A percentile compares a stretch with the other conserved stretches of the same genome.
phyloP scores from a whole-genome alignment of 2,329 filamentous ascomycete genomes.

The Berkeleyomyces rouxiae region DNA sequence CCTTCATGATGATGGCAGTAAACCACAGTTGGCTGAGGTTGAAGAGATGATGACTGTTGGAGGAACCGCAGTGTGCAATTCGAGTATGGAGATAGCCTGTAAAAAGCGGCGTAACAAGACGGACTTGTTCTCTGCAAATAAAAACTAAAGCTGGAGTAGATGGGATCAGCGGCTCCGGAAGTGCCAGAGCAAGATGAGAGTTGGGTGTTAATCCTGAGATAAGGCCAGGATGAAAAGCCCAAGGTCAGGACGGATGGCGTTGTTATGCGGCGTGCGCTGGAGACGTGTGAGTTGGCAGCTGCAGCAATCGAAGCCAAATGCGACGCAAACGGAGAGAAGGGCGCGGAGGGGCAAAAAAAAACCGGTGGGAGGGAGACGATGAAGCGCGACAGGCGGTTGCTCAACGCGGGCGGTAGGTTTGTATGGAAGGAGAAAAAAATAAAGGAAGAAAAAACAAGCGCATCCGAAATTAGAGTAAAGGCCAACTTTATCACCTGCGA shows the following conservation, averaged over 20 bases:
- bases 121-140: slow-evolving; percentile 1
- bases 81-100: not conserved
- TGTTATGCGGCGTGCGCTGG: not conserved
- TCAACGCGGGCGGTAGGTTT: not conserved
- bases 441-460: not conserved
- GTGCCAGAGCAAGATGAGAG: too few species aligned
- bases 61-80: not conserved
- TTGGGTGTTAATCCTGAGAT: too few species aligned
- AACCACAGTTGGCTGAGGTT: slow-evolving; percentile 14
- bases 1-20: slow-evolving; percentile 14
- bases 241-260: too few species aligned
- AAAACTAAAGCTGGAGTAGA: not conserved
- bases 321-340: not conserved
- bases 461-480: not conserved
- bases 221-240: too few species aligned
- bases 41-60: slow-evolving; percentile 10
- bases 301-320: not conserved
- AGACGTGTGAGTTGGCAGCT: not conserved
- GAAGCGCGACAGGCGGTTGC: not conserved
- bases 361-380: not conserved
- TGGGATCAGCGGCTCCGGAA: too few species aligned
- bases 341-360: not conserved
- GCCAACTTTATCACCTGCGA: not conserved
- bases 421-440: not conserved
- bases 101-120: slow-evolving; percentile 1